phyloP scores from a whole-genome alignment of 2,329 filamentous ascomycete species.

The Domatiomyces globalis region DNA sequence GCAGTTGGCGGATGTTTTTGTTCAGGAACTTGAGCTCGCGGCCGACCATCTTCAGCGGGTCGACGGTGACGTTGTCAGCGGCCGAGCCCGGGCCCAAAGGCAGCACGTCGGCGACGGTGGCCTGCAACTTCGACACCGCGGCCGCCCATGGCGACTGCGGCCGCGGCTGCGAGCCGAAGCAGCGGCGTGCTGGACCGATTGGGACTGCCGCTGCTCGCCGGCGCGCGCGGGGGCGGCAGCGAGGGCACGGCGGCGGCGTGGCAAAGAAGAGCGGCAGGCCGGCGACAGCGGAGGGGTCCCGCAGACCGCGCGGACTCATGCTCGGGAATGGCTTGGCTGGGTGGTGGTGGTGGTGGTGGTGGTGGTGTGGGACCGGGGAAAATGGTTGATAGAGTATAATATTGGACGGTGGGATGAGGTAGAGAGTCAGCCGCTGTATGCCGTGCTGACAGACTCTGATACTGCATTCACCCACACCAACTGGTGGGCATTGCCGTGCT shows the following conservation, averaged over 20 bases:
- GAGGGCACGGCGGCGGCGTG: not conserved
- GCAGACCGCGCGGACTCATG: constrained; percentile 8
- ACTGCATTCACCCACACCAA: too few relatives aligned
- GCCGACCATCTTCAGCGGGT: constrained; percentile 77
- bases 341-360: too few relatives aligned
- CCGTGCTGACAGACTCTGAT: too few relatives aligned
- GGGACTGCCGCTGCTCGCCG: constrained; percentile 2
- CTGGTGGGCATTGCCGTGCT: too few relatives aligned
- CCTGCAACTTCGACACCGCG: constrained; percentile 40
- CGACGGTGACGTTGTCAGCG: constrained; percentile 53
- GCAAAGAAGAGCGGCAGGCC: constrained; percentile 4
- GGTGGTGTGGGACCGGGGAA: too few relatives aligned
- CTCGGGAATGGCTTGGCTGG: not conserved
- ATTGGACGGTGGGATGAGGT: too few relatives aligned
- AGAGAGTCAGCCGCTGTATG: too few relatives aligned
- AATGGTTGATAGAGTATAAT: too few relatives aligned
- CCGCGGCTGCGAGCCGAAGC: constrained; percentile 7
- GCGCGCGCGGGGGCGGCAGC: not conserved
- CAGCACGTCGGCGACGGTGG: constrained; percentile 30
- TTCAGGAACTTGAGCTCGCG: constrained; percentile 96
- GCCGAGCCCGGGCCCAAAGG: constrained; percentile 20
- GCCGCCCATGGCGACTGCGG: constrained; percentile 26
- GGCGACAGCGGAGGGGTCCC: constrained; percentile 4
- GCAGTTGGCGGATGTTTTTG: constrained; percentile 80
- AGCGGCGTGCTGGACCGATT: constrained; percentile 3